These are phyloP conservation scores for Tulasnella sp. DNA, from an alignment of 768 basidiomycete genomes.

Conservation along the genomic window DNA sequence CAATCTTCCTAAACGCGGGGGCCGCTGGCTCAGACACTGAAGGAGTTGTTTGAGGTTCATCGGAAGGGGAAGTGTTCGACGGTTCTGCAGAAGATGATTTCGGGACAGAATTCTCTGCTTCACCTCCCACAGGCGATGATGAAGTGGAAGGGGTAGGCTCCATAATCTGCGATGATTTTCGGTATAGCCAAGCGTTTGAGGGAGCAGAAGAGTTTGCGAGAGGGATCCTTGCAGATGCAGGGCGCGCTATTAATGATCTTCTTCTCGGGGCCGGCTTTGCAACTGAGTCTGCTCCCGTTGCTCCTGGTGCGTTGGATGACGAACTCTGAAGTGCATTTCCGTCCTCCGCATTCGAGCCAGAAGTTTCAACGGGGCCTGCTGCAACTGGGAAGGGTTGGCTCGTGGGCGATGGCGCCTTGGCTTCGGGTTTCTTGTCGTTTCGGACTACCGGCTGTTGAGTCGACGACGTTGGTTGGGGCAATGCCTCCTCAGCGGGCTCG, in stretches of 20 bases:
- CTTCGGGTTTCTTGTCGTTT: not conserved
- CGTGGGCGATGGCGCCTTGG: not conserved
- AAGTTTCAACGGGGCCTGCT: not conserved
- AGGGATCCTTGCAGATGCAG: not conserved
- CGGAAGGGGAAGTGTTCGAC: not conserved
- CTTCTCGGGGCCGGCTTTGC: not conserved
- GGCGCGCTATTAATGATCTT: not conserved
- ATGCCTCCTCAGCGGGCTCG: not conserved
- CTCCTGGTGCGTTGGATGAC: not conserved
- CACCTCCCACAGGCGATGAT: not conserved
- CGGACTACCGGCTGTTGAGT: not conserved
- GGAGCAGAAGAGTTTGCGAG: not conserved
- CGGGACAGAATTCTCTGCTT: not conserved
- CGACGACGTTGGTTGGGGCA: not conserved
- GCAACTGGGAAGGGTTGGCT: not conserved
- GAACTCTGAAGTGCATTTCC: not conserved
- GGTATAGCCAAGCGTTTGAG: not conserved
- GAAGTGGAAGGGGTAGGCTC: not conserved
- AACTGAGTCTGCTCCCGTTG: not conserved
- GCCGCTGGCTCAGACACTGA: not conserved
- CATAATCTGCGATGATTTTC: not conserved
- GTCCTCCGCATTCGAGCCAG: not conserved
- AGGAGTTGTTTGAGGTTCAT: not conserved
- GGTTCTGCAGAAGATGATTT: not conserved
- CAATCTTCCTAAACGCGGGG: not conserved